phyloP scores from a whole-genome alignment of 169 alveolate genomes.

The Nephromyces sp. region DNA sequence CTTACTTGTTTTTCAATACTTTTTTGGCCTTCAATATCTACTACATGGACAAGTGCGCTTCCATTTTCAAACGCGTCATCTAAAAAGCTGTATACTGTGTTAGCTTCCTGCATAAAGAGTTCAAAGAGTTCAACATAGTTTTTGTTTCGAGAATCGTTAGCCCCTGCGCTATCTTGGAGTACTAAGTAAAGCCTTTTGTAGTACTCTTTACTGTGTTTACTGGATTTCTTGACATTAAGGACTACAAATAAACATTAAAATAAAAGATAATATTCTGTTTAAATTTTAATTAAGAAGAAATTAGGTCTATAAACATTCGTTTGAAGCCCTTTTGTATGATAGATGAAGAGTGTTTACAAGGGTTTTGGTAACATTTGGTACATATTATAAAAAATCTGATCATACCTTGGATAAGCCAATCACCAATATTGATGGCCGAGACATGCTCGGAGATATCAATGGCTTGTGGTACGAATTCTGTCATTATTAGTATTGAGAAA shows the following conservation, averaged over 20 bases:
- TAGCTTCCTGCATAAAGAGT: not conserved
- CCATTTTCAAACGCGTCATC: not conserved
- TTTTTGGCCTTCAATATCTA: too few relatives aligned
- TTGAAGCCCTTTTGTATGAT: too few relatives aligned
- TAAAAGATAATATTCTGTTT: not conserved
- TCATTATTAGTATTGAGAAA: too few relatives aligned
- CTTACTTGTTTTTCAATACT: too few relatives aligned
- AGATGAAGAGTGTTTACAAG: too few relatives aligned
- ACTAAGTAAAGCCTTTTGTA: not conserved
- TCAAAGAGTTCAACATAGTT: not conserved
- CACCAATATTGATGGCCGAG: slow-evolving; percentile 22
- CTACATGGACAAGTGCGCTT: too few relatives aligned
- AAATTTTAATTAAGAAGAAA: too few relatives aligned
- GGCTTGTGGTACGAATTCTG: too few relatives aligned
- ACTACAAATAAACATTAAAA: not conserved
- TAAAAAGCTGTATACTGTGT: not conserved
- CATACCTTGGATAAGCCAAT: slow-evolving; percentile 27
- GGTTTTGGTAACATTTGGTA: too few relatives aligned
- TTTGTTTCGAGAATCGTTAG: not conserved
- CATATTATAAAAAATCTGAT: too few relatives aligned
- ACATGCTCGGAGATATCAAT: too few relatives aligned
- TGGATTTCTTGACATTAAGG: not conserved
- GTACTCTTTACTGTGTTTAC: not conserved
- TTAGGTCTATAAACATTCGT: too few relatives aligned
- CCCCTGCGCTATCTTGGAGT: not conserved